These are phyloP conservation scores for Penicillium sp. DNA, from an alignment of 2,329 filamentous ascomycete species.

Conservation along the genomic window DNA sequence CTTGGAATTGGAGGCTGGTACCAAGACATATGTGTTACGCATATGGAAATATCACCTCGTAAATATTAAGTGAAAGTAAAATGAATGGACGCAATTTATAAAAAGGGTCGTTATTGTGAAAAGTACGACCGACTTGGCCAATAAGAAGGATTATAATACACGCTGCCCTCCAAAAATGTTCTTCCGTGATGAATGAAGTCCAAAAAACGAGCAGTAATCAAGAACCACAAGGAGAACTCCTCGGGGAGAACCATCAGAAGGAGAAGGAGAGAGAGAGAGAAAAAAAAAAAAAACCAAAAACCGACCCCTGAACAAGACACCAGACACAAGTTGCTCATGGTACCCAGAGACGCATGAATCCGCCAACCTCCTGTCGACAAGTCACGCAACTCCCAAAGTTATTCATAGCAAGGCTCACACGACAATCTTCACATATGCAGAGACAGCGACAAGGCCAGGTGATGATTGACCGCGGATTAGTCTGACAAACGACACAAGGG, in stretches of 20 bases:
- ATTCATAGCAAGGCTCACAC: constrained; percentile 89
- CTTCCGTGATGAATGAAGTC: too few species aligned
- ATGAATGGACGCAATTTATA: not conserved
- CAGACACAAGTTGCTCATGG: constrained; percentile 42
- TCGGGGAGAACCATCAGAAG: too few species aligned
- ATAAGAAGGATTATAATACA: constrained; percentile 16
- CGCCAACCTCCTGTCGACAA: constrained; percentile 78
- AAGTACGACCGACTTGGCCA: not conserved
- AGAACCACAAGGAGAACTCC: too few species aligned
- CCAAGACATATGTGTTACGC: too few species aligned
- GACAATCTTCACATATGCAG: constrained; percentile 89
- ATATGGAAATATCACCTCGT: too few species aligned
- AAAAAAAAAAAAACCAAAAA: not conserved
- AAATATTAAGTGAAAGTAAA: too few species aligned
- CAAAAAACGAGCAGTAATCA: too few species aligned
- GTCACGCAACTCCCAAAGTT: constrained; percentile 97
- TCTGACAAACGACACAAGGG: constrained; percentile 90
- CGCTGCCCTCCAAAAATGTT: not conserved
- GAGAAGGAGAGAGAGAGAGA: not conserved
- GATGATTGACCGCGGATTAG: constrained; percentile 76
- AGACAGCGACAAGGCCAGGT: constrained; percentile 96
- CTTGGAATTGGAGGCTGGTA: too few species aligned
- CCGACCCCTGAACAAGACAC: not conserved
- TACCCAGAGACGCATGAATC: constrained; percentile 87
- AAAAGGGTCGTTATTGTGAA: not conserved